These are phyloP conservation scores for Lodderomyces parapsilosis DNA, from an alignment of 1,139 yeast genomes.

Conservation along the genomic window DNA sequence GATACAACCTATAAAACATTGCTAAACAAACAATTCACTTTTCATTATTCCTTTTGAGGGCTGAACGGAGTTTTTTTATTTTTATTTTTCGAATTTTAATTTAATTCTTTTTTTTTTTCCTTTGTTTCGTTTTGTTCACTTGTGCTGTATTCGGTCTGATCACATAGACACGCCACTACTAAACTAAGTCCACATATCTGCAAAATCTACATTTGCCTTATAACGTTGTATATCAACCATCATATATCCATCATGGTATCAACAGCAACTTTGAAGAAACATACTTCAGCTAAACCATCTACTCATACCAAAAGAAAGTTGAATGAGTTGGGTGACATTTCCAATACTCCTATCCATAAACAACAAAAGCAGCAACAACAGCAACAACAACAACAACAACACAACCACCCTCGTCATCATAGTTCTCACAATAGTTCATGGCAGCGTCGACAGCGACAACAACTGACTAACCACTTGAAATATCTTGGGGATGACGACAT, in stretches of 20 bases:
- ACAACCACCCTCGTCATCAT: conserved; percentile 5
- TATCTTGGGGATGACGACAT: neutral
- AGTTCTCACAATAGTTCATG: neutral
- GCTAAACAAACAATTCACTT: no score
- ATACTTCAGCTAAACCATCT: neutral
- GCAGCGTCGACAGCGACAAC: conserved; percentile 5
- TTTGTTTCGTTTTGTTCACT: neutral
- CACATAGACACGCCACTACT: no score
- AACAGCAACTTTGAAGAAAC: neutral
- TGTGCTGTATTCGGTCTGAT: no score
- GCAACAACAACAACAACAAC: conserved; percentile 13
- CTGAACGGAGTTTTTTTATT: neutral
- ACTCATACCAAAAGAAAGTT: conserved; percentile 27
- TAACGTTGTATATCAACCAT: no score
- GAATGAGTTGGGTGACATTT: conserved; percentile 36
- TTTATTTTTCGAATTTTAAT: neutral
- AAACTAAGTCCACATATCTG: no score
- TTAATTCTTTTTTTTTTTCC: neutral
- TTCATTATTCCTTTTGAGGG: neutral
- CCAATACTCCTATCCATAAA: conserved; percentile 21
- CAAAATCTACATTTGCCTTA: no score
- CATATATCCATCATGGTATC: no score
- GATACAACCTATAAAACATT: no score
- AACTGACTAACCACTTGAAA: neutral
- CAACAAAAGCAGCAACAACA: conserved; percentile 12